phyloP scores from a whole-genome alignment of 2,329 filamentous ascomycete species.

The Botrytis deweyae region DNA sequence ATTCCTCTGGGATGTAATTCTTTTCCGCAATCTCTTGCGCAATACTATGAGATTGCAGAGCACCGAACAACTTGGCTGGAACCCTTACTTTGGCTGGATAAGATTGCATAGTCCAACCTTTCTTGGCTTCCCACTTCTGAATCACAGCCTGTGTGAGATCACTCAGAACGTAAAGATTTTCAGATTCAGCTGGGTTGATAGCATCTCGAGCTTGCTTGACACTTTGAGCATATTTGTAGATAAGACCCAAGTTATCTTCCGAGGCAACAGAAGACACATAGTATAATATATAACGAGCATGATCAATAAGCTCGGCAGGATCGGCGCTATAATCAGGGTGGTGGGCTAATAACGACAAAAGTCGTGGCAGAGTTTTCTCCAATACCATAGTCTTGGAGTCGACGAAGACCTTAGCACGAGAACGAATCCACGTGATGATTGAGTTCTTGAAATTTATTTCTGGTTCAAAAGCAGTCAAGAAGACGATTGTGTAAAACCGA shows the following conservation, averaged over 20 bases:
- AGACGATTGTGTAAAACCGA: slow-evolving; percentile 87
- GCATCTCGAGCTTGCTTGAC: slow-evolving; percentile 88
- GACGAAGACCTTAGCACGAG: slow-evolving; percentile 67
- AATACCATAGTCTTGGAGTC: slow-evolving; percentile 63
- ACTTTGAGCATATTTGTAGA: slow-evolving; percentile 88
- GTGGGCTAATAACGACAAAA: slow-evolving; percentile 86
- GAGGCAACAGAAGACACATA: slow-evolving; percentile 81
- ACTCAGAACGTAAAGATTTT: slow-evolving; percentile 80
- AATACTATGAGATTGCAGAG: slow-evolving; percentile 71
- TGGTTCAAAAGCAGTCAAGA: slow-evolving; percentile 90
- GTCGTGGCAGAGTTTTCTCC: slow-evolving; percentile 76
- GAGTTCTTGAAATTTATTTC: slow-evolving; percentile 68
- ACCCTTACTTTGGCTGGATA: slow-evolving; percentile 79
- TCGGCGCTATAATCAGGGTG: slow-evolving; percentile 81
- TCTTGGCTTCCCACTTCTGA: slow-evolving; percentile 80
- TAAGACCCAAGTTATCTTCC: slow-evolving; percentile 81
- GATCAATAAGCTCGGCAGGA: slow-evolving; percentile 70
- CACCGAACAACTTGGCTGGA: slow-evolving; percentile 74
- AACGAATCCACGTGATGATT: slow-evolving; percentile 85
- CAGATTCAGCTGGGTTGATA: slow-evolving; percentile 64
- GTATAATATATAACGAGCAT: slow-evolving; percentile 85
- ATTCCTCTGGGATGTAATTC: slow-evolving; percentile 71
- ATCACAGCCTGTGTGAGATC: slow-evolving; percentile 84
- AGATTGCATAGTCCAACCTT: slow-evolving; percentile 81
- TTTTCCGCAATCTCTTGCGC: slow-evolving; percentile 86